Evolutionary conservation across 305 asterid species (phyloP), one percentile per base, ranked within the genome.

Genomic region (Solanum hybrid): DNA sequence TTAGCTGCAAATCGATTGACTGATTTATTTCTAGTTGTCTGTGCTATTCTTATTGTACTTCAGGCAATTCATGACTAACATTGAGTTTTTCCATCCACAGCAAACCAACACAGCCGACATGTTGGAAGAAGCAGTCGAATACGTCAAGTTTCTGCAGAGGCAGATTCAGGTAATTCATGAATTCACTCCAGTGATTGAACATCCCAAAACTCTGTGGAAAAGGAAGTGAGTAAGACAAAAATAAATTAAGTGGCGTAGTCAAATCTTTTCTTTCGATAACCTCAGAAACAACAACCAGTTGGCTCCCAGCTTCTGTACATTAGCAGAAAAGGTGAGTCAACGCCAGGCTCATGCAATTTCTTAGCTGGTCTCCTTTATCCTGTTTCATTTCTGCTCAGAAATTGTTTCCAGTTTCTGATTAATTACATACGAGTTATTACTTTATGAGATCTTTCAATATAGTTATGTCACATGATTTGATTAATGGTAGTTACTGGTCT

Each of bases 91-190:
- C 67, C 75, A 39, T 61, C 64, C 90, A 95, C 97, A 97, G 98
- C 98, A 95, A 97, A 97, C 98, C 5, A 97, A 96, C 95, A 97
- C 99, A 0, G 97, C 99, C 28, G 99, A 97, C 95, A 96, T 96
- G 99, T 95, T 97, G 90, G 99, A 97, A 18, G 98, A 96, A 91
- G 98, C 98, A 80, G 98, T 96, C 40, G 94, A 94, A 86, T 97
- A 97, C 89, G 98, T 96, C 88, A 95, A 95, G 91, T 92, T 92
- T 92, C 95, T 96, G 34, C 98, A 97, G 93, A 94, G 88, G 74
- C 97, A 96, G 93, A 95, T 95, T 92, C 97, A 97, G 98, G 99
- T 96, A 91, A 87, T 91, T 75, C 79, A 34, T 67, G 90, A 61
- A 89, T 33, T 29, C 46, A 39, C 39, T 73, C 33, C 57, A 33